A percentile compares a stretch with the other conserved stretches of the same genome.
These are phyloP conservation scores for Conringia planisiliqua DNA, from an alignment of 345 rosid genomes.

Conservation along the genomic window DNA sequence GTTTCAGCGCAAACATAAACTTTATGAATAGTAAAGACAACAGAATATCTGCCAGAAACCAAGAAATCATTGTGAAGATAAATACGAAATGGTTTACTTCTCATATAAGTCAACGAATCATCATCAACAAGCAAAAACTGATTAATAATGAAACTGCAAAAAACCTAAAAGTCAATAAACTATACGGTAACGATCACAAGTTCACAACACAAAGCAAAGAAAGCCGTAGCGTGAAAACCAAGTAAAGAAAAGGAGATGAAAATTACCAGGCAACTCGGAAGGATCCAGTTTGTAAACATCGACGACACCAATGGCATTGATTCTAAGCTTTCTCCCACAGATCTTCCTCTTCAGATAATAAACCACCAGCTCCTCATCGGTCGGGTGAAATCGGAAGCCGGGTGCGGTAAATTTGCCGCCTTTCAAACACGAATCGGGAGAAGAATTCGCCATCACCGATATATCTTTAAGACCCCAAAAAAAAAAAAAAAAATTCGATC, in stretches of 20 bases:
- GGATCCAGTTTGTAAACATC: conserved; percentile 96
- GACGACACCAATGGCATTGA: conserved; percentile 60
- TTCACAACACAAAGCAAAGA: background rate
- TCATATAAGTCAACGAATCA: background rate
- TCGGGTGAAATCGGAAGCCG: conserved; percentile 92
- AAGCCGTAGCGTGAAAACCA: background rate
- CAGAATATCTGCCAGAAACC: background rate
- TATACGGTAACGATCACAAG: background rate
- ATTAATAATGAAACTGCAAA: background rate
- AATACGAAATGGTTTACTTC: background rate
- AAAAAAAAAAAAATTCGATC: background rate
- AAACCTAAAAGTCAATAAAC: conserved; percentile 13
- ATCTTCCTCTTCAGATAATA: conserved; percentile 87
- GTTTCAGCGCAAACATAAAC: background rate
- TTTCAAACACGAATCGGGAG: conserved; percentile 23
- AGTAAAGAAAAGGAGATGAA: background rate
- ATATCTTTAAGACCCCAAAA: background rate
- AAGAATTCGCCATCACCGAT: conserved; percentile 10
- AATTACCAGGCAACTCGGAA: conserved; percentile 76
- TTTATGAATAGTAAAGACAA: background rate
- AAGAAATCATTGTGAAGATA: background rate
- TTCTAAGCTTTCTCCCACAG: conserved; percentile 48
- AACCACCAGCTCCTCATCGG: conserved; percentile 84
- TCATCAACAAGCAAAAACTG: background rate
- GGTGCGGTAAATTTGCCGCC: conserved; percentile 67